Evolutionary conservation across 257 asterid species (phyloP).

Genomic region (Gentiana macrophylla): DNA sequence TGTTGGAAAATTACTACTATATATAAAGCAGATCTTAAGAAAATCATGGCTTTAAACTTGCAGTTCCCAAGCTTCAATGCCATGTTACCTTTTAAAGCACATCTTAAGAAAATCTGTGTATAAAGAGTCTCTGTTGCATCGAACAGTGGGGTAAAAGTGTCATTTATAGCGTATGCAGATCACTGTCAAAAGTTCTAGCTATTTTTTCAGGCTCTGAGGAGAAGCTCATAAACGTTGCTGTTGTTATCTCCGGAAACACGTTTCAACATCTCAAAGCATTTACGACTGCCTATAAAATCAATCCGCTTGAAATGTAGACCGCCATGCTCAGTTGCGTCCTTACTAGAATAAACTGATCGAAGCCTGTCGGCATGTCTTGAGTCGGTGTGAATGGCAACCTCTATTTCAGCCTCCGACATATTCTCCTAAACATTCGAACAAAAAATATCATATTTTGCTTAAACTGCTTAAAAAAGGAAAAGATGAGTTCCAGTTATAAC

Average conservation of each 20-base stretch:
- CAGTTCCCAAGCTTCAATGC: no score
- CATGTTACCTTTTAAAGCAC: no score
- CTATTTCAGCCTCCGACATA: constrained; percentile 69
- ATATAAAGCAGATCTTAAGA: no score
- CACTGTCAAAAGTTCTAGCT: no score
- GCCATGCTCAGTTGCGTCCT: constrained; percentile 30
- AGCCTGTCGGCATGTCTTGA: constrained; percentile 82
- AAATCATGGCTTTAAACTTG: no score
- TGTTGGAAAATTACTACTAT: no score
- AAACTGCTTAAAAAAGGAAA: neutral
- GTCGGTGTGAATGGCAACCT: constrained; percentile 80
- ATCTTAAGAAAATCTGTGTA: no score
- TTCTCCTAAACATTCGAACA: constrained; percentile 30
- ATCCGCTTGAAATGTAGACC: constrained; percentile 53
- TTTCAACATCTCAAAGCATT: constrained; percentile 89
- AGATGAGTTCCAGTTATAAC: no score
- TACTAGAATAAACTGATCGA: constrained; percentile 47
- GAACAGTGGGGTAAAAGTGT: no score
- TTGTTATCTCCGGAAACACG: constrained; percentile 67
- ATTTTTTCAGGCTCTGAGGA: constrained; percentile 65
- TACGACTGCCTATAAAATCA: constrained; percentile 82
- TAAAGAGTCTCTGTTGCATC: no score
- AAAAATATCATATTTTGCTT: neutral
- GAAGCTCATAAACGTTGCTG: constrained; percentile 64
- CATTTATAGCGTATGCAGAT: no score